Evolutionary conservation across 2,329 filamentous ascomycete species (phyloP), one percentile per base, ranked within the genome.

Genomic region (Aspergillus fumigatiaffinis): DNA sequence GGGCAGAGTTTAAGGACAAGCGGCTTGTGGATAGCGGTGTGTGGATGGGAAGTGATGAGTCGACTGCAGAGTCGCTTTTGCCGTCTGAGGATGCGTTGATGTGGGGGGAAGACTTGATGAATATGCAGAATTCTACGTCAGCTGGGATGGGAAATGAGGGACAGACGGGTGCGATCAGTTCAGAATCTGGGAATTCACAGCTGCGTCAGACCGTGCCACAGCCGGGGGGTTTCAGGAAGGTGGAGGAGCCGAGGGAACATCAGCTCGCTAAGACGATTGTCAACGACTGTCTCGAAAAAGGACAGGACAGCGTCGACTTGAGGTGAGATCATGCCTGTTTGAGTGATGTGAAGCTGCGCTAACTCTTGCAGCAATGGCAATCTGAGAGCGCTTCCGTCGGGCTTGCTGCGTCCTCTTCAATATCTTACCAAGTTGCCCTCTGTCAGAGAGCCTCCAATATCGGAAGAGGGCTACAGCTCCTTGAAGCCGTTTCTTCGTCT

Each of bases 41-140:
- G 10, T 80, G 77, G 72, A 77, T 79, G 76, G 75, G 72, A 2
- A 79, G 77, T 62, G 77, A 79, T 63, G 75, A 76, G 57, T 74
- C 74, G 8, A 67, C 64, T 3, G 68, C 66, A 2, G 69, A 71
- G 6, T 67, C 69, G 42, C 65, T 72, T 48, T 65, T 74, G 48
- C 60, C 66, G 1, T 73, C 71, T 3, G 71, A 72, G 52, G 74
- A 76, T 69, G 63, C 68, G 17, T 65, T 69, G 17, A 56, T 54
- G 12, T 75, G 72, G 64, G 68, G 73, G 23, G 76, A 77, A 54
- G 74, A 77, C 48, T 65, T 75, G 49, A 55, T 72, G 50, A 65
- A 64, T 49, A 64, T 61, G 42, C 55, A 58, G n/a, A 59, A 63
- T 53, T 53, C 66, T 21, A 56, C 59, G 9, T 46, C 49, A 14